phyloP scores from a whole-genome alignment of 176 grass and related monocot genomes.

The Carex kokanica region DNA sequence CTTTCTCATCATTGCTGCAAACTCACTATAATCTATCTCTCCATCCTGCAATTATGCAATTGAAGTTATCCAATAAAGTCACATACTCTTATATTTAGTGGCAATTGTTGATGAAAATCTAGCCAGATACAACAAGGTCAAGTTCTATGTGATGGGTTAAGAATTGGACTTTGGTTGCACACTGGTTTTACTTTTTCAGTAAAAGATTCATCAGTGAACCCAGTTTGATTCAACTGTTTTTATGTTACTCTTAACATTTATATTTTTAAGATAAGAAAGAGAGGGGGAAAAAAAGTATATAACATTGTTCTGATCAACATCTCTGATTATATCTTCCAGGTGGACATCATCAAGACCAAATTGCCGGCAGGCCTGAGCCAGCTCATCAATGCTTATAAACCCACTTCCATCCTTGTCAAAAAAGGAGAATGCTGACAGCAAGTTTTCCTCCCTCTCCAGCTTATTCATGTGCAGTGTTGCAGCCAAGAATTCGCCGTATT shows the following conservation, averaged over 20 bases:
- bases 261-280: neutral
- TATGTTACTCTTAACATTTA: neutral
- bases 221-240: neutral
- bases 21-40: conserved; percentile 95
- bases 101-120: neutral
- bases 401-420: conserved; percentile 97
- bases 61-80: neutral
- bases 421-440: conserved; percentile 80
- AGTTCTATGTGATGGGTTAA: neutral
- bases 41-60: conserved; percentile 65
- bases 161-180: neutral
- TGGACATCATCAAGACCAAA: conserved; percentile 85
- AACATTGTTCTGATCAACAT: conserved; percentile 86
- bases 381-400: conserved; percentile 89
- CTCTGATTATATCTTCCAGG: conserved; percentile 95
- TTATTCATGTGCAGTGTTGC: conserved; percentile 97
- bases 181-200: neutral
- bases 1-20: conserved; percentile 89
- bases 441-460: conserved; percentile 87
- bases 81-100: neutral
- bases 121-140: neutral
- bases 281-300: conserved; percentile 5
- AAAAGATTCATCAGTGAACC: neutral
- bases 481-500: conserved; percentile 93
- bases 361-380: conserved; percentile 72